Evolutionary conservation across 1,139 yeast species (phyloP), one percentile per base, ranked within the genome.

Genomic region (Spathaspora sp.): DNA sequence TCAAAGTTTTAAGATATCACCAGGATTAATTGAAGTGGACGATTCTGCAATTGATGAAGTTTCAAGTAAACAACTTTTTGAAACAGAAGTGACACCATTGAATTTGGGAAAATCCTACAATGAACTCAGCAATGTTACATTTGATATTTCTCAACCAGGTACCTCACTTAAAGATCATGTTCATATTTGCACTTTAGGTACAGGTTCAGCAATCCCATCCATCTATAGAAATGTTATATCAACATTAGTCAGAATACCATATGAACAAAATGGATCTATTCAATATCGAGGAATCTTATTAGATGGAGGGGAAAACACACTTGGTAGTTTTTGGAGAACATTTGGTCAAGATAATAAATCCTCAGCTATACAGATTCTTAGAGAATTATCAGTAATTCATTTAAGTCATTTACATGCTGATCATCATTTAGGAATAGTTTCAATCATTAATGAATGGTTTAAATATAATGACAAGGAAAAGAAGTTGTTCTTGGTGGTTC

Each of bases 381-480:
- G 67, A 38, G 95, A 90, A 56, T 65, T 91, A 49, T 69, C 76
- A 23, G 52, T 89, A 51, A 70, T 93, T 18, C 88, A 81, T 57
- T 71, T 95, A 47, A 87, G 96, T 55, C 99, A 95, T 69, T 71
- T 93, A 55, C 99, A 95, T 67, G 99, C 99, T 0, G 99, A 95
- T 61, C 99, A 95, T 62, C 98, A 93, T 63, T 68, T 93, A 41
- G 99, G 99, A 1, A 74, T 88, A 3, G 67, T 86, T 7, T 78
- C 91, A 2, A 65, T 93, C 9, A 73, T 93, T 27, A 74, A 75
- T 38, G 81, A 81, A 54, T 89, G 97, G 97, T 73, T 79, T 48
- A 64, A 70, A 46, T 52, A 58, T 38, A 63, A 61, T 47, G 54
- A 62, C n/a, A 59, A 65, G n/a, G 43, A 53, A 3, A 57, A 67